Conservation (phyloP, 495 filamentous ascomycete genomes). For the Hypomontagnella submonticulosa region DNA sequence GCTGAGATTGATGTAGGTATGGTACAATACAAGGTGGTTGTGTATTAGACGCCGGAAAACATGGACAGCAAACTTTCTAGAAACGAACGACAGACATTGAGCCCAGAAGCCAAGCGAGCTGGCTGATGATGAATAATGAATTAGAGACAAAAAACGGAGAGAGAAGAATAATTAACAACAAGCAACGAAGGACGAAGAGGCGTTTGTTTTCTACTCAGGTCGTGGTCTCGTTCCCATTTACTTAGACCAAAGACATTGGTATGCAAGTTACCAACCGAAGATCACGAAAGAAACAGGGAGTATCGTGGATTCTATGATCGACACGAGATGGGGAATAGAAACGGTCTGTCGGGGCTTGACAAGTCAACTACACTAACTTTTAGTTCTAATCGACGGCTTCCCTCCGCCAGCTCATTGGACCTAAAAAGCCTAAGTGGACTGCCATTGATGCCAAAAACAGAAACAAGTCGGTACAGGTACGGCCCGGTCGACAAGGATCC, state of each 20-base stretch:
- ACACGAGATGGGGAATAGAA: constrained; percentile 35
- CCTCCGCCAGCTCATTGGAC: constrained; percentile 4
- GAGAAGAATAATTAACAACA: constrained; percentile 9
- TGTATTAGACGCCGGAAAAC: constrained; percentile 28
- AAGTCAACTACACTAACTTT: constrained; percentile 14
- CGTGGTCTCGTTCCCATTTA: constrained; percentile 15
- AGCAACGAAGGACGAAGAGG: constrained; percentile 24
- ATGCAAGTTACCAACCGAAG: constrained; percentile 41
- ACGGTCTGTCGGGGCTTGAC: constrained; percentile 37
- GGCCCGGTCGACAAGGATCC: constrained; percentile 34
- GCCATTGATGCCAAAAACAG: constrained; percentile 39
- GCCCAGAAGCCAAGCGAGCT: background rate
- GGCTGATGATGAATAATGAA: constrained; percentile 8
- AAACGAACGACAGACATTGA: constrained; percentile 36
- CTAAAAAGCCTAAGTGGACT: constrained; percentile 28
- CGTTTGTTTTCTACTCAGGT: constrained; percentile 37
- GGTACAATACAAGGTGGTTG: constrained; percentile 24
- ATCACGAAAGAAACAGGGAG: constrained; percentile 28
- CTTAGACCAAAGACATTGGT: constrained; percentile 36
- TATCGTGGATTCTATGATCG: constrained; percentile 40
- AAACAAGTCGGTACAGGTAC: constrained; percentile 33
- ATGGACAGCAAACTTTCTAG: constrained; percentile 7
- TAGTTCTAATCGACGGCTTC: constrained; percentile 19
- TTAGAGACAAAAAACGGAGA: constrained; percentile 1
- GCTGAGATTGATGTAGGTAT: constrained; percentile 4